phyloP scores from a whole-genome alignment of 495 filamentous ascomycete species.

The Alectoria sarmentosa region DNA sequence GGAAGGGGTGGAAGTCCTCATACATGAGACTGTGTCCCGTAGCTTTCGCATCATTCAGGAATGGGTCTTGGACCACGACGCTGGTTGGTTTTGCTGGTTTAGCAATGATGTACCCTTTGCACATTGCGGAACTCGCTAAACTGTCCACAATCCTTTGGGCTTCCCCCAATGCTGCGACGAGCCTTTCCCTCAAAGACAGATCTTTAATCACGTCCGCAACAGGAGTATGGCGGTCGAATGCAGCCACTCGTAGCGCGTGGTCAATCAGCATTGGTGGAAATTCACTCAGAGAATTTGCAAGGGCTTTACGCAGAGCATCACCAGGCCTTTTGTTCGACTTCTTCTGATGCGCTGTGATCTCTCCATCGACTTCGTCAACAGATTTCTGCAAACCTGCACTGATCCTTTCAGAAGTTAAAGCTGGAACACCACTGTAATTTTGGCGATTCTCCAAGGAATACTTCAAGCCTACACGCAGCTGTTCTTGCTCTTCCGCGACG shows the following conservation, averaged over 20 bases:
- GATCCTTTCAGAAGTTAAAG: constrained; percentile 65
- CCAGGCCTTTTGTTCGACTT: constrained; percentile 75
- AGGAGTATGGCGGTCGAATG: constrained; percentile 58
- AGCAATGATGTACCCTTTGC: constrained; percentile 83
- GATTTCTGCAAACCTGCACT: constrained; percentile 60
- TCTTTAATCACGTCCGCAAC: constrained; percentile 61
- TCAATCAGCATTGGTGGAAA: constrained; percentile 81
- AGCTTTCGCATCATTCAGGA: constrained; percentile 30
- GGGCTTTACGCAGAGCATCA: constrained; percentile 66
- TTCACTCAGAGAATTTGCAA: constrained; percentile 78
- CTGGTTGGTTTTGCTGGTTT: constrained; percentile 40
- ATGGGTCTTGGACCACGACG: constrained; percentile 23
- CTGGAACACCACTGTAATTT: constrained; percentile 67
- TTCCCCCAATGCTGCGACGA: constrained; percentile 59
- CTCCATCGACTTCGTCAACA: constrained; percentile 46
- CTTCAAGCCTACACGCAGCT: constrained; percentile 61
- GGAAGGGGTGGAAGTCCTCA: constrained; percentile 93
- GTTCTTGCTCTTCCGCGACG: constrained; percentile 68
- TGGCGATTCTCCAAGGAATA: constrained; percentile 80
- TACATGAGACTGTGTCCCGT: constrained; percentile 55
- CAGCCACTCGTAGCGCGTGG: constrained; percentile 64
- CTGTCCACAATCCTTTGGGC: constrained; percentile 56
- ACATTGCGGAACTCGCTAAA: constrained; percentile 44
- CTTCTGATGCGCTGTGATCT: constrained; percentile 46
- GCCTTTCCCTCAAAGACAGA: constrained; percentile 52